Conservation (phyloP, 2,329 filamentous ascomycete genomes). For the Cercospora janseana region DNA sequence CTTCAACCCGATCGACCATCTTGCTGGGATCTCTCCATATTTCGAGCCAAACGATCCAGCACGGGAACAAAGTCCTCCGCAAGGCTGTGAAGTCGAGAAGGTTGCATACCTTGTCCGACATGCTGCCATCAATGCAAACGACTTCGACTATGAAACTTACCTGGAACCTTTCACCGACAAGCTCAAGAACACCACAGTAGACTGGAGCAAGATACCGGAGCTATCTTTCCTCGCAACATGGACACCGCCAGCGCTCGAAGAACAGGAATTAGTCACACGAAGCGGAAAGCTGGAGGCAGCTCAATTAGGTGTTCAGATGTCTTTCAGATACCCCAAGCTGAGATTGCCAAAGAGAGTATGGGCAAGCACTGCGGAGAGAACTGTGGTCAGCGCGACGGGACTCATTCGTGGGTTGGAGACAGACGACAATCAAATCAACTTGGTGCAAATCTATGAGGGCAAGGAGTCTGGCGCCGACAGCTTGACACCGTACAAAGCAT, state of each 20-base stretch:
- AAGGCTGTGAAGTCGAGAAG: constrained; percentile 52
- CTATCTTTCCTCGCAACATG: constrained; percentile 59
- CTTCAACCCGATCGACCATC: constrained; percentile 51
- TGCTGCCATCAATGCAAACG: constrained; percentile 53
- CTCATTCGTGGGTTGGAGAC: constrained; percentile 58
- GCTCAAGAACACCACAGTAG: constrained; percentile 56
- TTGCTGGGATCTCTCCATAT: constrained; percentile 52
- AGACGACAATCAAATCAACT: constrained; percentile 54
- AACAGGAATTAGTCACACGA: constrained; percentile 60
- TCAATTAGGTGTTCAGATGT: constrained; percentile 58
- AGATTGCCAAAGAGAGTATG: constrained; percentile 56
- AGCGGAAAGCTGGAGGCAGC: constrained; percentile 61
- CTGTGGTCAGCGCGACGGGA: constrained; percentile 56
- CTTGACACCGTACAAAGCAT: constrained; percentile 64
- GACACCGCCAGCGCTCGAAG: constrained; percentile 53
- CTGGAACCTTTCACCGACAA: constrained; percentile 56
- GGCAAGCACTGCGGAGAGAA: constrained; percentile 63
- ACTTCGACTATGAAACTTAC: constrained; percentile 53
- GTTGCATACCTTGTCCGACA: constrained; percentile 52
- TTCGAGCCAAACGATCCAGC: constrained; percentile 50
- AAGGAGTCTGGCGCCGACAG: constrained; percentile 58
- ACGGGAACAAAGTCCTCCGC: constrained; percentile 48
- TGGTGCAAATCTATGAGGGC: constrained; percentile 57
- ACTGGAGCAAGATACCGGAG: constrained; percentile 57
- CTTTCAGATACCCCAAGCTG: constrained; percentile 58